phyloP scores from a whole-genome alignment of 2,329 filamentous ascomycete genomes.

The Aspergillus alliaceus region DNA sequence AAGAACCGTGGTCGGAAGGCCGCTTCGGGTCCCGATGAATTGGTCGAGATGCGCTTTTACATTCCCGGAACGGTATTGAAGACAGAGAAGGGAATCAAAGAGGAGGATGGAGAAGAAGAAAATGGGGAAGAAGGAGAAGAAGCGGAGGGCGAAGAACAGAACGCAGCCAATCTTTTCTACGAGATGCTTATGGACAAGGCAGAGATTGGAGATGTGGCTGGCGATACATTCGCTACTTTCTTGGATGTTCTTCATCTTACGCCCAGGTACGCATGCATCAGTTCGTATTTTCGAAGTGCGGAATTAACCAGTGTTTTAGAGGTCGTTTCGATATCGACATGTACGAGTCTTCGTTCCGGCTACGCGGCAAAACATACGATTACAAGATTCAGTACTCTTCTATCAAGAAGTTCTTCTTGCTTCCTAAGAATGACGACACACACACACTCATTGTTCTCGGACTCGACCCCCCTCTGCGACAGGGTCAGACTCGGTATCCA shows the following conservation, averaged over 20 bases:
- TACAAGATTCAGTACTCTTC: slow-evolving; percentile 99
- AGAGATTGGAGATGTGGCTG: slow-evolving; percentile 98
- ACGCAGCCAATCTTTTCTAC: slow-evolving; percentile 95
- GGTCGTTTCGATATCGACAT: slow-evolving; percentile 99
- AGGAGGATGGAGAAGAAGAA: slow-evolving; percentile 63
- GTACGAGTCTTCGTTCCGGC: slow-evolving; percentile 95
- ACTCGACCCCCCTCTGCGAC: slow-evolving; percentile 88
- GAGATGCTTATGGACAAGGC: slow-evolving; percentile 98
- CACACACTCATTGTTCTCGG: slow-evolving; percentile 95
- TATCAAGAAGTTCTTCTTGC: slow-evolving; percentile 98
- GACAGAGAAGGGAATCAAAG: slow-evolving; percentile 67
- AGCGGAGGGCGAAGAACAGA: slow-evolving; percentile 78
- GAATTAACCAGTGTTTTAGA: slow-evolving; percentile 53
- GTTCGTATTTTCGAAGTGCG: slow-evolving; percentile 7
- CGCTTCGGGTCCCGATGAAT: slow-evolving; percentile 82
- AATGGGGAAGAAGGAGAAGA: slow-evolving; percentile 61
- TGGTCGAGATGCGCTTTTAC: slow-evolving; percentile 99
- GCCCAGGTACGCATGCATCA: slow-evolving; percentile 62
- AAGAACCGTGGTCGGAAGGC: slow-evolving; percentile 80
- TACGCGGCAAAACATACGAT: slow-evolving; percentile 98
- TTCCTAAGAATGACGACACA: slow-evolving; percentile 97
- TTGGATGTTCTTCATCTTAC: slow-evolving; percentile 95
- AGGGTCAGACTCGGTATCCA: slow-evolving; percentile 95
- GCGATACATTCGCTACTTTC: slow-evolving; percentile 96
- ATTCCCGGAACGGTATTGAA: slow-evolving; percentile 85